Evolutionary conservation across 345 rosid species (phyloP), one percentile per base, ranked within the genome.

Genomic region (Physaria fendleri): DNA sequence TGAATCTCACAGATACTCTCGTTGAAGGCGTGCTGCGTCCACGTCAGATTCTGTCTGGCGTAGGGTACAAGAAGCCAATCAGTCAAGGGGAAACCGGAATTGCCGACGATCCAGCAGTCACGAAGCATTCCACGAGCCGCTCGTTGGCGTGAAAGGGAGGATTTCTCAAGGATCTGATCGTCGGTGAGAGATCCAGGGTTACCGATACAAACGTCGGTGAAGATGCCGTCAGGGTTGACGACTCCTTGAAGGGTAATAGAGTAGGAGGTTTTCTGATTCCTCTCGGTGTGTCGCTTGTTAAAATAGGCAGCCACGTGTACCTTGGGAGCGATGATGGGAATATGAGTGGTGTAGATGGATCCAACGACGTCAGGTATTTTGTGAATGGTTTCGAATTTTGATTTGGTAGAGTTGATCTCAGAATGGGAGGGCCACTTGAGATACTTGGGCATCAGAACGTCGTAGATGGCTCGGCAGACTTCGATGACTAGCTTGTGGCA

Each of bases 51-150:
- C 65, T 69, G 79, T 57, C 82, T 84, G 1, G 85, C 66, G 60
- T 85, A 88, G 1, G 96, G 94, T 16, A 83, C 96, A 3, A 88
- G 69, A 11, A 85, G 78, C 90, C 90, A 85, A 44, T 88, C 96
- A 65, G 66, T 77, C 47, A 88, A 43, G 2, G 96, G 88, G 16
- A 71, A 74, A 5, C 96, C 90, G 0, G 81, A 45, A 50, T 76
- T 80, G 17, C 93, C 93, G 7, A 74, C 90, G 29, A 85, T 47
- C 83, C 84, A 83, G 30, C 83, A 77, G 67, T 85, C 79, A 42
- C 62, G 81, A 5, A 88, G 39, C 24, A 75, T 76, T 14, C 94
- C 83, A 27, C 77, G 60, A 40, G 56, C 78, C 8, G 86, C 88
- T 8, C 87, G 56, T 64, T 88, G 83, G 64, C 80, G 73, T 24